Evolutionary conservation across 2,329 filamentous ascomycete species (phyloP), one percentile per base, ranked within the genome.

Genomic region (Fulvia fulva): DNA sequence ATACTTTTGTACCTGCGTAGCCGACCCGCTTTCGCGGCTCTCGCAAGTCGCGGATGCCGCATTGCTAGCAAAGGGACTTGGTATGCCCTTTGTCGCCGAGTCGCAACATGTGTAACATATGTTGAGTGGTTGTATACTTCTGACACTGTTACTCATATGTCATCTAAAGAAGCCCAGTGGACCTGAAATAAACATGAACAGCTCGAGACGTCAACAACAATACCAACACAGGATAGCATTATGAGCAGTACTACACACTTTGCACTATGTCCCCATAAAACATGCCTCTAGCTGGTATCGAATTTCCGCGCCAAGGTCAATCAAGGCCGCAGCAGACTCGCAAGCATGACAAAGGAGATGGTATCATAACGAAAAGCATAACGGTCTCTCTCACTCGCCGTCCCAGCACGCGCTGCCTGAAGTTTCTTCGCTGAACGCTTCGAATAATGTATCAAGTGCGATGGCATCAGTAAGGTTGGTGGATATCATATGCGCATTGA

Each of bases 311-410:
- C 51, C 19, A 43, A 26, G 5, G 28, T 53, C 51, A 23, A 34
- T 54, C 56, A 22, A 41, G 19, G 32, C 45, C 37, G 37, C 57
- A 51, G 22, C 37, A 52, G 50, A 52, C 49, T 60, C 50, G 51
- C 53, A 45, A 57, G 44, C 43, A 52, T 47, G 21, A 60, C 54
- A 54, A 56, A 60, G 53, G 58, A 57, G 50, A 56, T 60, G 58
- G 58, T 60, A 60, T 60, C 58, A 49, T 54, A 11, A 60, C 41
- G n/a, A 44, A 45, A 50, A 21, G 26, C n/a, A n/a, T n/a, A 25
- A 14, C 22, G 25, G 7, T 30, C 43, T 37, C 26, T n/a, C n/a
- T n/a, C n/a, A n/a, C 44, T 47, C 28, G n/a, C 46, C 43, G 44
- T 47, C 19, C 22, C 44, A 47, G 25, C 44, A 47, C 22, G 25